Base-by-base conservation (phyloP, 352 stramenopile genomes). In the Globisporangium rhizosaccharum region DNA sequence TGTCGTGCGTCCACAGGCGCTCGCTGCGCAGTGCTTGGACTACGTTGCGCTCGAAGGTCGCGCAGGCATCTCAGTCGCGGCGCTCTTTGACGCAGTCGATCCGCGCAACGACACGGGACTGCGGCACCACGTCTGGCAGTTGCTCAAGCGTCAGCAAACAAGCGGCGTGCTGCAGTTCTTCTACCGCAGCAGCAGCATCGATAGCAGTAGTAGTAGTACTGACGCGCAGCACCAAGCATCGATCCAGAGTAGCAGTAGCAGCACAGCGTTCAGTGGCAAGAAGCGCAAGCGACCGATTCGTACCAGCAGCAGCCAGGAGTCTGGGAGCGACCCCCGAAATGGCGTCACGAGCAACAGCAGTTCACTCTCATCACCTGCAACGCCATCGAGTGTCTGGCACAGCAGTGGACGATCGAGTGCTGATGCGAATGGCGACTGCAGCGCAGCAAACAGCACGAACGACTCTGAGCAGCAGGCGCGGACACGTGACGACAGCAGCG, bases 21-120 rank as follows among this genome's bases (percentile, higher is more conserved):
- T 91, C 46, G 74, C 75, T 42, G 79, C 79, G 37, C 68, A 70
- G 4, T 83, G 75, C 41, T 73, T 90, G 64, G 79, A 92, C 64
- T 62, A 82, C 61, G 67, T 90, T 25, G 74, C 82, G 28, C 68
- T 90, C 0, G 82, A 87, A 61, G 79, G 82, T 14, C 56, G 66
- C 26, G 51, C 60, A 0, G 82, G 82, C 17, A 50, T 88, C 11
- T 68, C 72, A 2, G 39, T 91, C 0, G 44, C 57, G 9, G 55
- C 53, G 9, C 48, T 91, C 4, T 73, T 91, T 49, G 65, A 68
- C 23, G 64, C 55, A 15, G 57, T 85, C 10, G 77, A 88, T 10
- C 70, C 76, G 8, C 53, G 17, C 15, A 51, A 64, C 50, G 82
- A 91, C 63, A 39, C 23, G 28, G 45, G 46, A 8, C 53, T 91